These are phyloP conservation scores for Neurospora crassa DNA, from an alignment of 2,329 filamentous ascomycete species.

Conservation along the genomic window DNA sequence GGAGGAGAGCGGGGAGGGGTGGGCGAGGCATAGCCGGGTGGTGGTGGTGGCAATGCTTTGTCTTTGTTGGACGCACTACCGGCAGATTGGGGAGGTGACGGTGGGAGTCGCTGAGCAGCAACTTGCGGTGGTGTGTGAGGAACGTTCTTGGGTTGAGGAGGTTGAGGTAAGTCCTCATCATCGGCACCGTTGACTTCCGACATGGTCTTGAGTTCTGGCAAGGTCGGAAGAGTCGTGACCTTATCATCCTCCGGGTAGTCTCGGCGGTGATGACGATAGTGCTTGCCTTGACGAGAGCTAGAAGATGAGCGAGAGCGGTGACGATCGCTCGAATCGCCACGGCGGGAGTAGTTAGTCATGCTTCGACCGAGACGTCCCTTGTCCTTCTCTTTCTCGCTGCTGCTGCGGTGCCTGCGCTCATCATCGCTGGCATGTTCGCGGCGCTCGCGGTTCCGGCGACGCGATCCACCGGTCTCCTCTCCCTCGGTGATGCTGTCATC, in stretches of 20 bases:
- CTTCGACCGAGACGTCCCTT: slow-evolving; percentile 13
- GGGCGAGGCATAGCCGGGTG: slow-evolving; percentile 1
- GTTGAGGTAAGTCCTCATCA: slow-evolving; percentile 15
- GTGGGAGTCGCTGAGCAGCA: not conserved
- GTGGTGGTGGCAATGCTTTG: slow-evolving; percentile 17
- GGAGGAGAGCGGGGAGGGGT: slow-evolving; percentile 7
- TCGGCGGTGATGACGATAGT: slow-evolving; percentile 15
- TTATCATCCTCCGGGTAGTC: slow-evolving; percentile 13
- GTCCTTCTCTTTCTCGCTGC: slow-evolving; percentile 8
- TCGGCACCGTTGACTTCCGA: slow-evolving; percentile 20
- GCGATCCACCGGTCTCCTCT: slow-evolving; percentile 8
- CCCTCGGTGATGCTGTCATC: slow-evolving; percentile 26
- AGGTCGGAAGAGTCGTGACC: not conserved
- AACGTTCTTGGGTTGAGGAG: slow-evolving; percentile 14
- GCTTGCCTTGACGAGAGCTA: slow-evolving; percentile 6
- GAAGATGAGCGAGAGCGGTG: slow-evolving; percentile 7
- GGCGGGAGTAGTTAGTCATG: slow-evolving; percentile 21
- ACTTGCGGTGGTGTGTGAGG: slow-evolving; percentile 13
- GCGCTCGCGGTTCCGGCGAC: not conserved
- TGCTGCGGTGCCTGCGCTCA: slow-evolving; percentile 11
- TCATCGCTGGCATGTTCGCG: slow-evolving; percentile 6
- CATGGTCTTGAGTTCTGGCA: slow-evolving; percentile 14
- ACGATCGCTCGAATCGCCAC: slow-evolving; percentile 18
- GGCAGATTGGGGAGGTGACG: not conserved
- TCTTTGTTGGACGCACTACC: slow-evolving; percentile 10